Evolutionary conservation across 192 early-diverging fungal genomes (phyloP), one percentile per base, ranked within the genome.

Genomic region (Entophlyctis helioformis): DNA sequence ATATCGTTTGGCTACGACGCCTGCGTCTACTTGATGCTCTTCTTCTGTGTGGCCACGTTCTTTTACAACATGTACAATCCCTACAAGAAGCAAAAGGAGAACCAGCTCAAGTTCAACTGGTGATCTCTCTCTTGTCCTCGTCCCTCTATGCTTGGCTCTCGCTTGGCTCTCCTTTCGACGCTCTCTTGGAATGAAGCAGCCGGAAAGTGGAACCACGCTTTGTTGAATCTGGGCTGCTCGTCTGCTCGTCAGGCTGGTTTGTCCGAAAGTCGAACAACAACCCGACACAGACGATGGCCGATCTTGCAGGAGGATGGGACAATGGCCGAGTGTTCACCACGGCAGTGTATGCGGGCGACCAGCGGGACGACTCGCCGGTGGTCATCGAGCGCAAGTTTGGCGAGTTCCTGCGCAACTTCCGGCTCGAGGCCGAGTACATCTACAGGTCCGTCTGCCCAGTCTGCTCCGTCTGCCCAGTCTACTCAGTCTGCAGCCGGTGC

Each of bases 351-450:
- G 46, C 54, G 15, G 25, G 15, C 18, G 39, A 39, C 10, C 19
- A n/a, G 15, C 40, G 31, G 63, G 74, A 62, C 66, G 73, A 51
- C 61, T 64, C 42, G 67, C 71, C 50, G 36, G 78, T 39, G 19
- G 33, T 21, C 36, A 50, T 59, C 12, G 81, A 85, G 54, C 60
- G 77, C 43, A 56, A 72, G 54, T 80, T 92, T 55, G 70, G 77
- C 32, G 76, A 78, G 32, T 96, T 96, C 63, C 69, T 96, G 52
- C 74, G 85, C 40, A 83, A 84, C 49, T 96, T 91, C 54, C 78
- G 82, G 46, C 57, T 90, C 43, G 84, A 83, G 61, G 82, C 85
- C 51, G 70, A 78, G 41, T 91, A 80, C 66, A 68, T 89, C 41
- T 92, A 92, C 45, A 81, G 81, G 82, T 85, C 54, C 23, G 29